Base-by-base conservation (phyloP, 805 yeast genomes). In the Starmerella khaoyaiensis region DNA sequence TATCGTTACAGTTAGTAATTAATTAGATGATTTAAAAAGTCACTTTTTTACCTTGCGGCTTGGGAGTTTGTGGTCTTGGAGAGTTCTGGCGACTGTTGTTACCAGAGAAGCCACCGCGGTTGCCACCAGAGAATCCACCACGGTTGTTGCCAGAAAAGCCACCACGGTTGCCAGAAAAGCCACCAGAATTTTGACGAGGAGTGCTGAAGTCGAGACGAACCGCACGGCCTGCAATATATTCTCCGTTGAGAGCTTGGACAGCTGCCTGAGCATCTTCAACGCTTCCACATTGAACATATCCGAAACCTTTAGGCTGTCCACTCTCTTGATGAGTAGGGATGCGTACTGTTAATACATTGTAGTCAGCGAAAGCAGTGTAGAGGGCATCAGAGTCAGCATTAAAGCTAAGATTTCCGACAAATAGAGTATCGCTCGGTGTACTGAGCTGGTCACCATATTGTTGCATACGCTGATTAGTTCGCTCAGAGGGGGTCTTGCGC, bases 251-350 rank as follows among this genome's bases (percentile, higher is more conserved):
- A 40, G 79, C 86, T 48, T 78, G 83, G 47, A 80, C 65, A 39
- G 97, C 97, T 45, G 76, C 72, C 63, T 77, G 72, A 52, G 98
- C 96, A 61, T 82, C 94, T 31, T 86, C 97, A 48, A 80, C 68
- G 41, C 78, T 69, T 31, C 79, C 68, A 59, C 72, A 87, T 67
- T 90, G 97, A 41, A 87, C 95, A 64, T 90, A 90, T 50, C 97
- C 98, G 67, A 90, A 90, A 52, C 98, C 98, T 74, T 90, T 90
- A 63, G 94, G 93, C 68, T 87, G 95, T 62, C 84, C 93, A 49
- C 97, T 86, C 63, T 87, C 97, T 57, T 95, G 96, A 67, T 90
- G 93, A 30, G 97, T 87, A 62, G 98, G 98, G 51, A 90, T 68
- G 69, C 98, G 79, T 52, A 84, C 86, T 46, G 93, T 81, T 39